Base-by-base conservation (phyloP, 768 basidiomycete species). In the Pleurotus pulmonarius region DNA sequence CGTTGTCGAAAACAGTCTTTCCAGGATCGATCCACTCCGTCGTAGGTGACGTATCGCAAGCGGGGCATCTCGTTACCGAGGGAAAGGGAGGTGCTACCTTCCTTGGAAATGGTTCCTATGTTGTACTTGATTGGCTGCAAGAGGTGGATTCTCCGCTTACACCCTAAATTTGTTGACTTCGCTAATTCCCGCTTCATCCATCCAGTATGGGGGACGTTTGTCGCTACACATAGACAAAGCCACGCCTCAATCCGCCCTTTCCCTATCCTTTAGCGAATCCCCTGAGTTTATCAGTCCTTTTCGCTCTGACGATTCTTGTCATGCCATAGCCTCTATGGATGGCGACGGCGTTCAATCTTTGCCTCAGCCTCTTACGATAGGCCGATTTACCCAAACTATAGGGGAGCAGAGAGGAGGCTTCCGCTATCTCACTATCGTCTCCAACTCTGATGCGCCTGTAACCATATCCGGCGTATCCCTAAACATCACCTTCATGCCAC, bases 221-320 rank as follows among this genome's bases (percentile, higher is more conserved):
- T 73, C 71, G 1, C 45, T 75, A 12, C 65, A 60, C 3, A 62
- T 72, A 34, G 53, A 65, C 54, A 45, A 60, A 26, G 64, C 68
- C 2, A 65, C 70, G 0, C 43, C 65, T 0, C 51, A 63, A 3
- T 70, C 77, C 1, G 64, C 69, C 4, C 64, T 80, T n/a, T 71
- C 78, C 3, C 66, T 82, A 29, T 74, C 79, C 2, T 82, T 80
- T 66, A 78, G 77, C 0, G 79, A 82, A 61, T 82, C 80, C 2
- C 65, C 79, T 1, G 55, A 73, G 45, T 82, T 79, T 64, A 77
- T 82, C 56, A 70, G 64, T 47, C 78, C 79, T 0, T 49, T 65
- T 6, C 69, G 64, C 0, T 79, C 79, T 40, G 79, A 81, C 61
- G 72, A 75, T 56, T 73, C 73, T 7, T 73, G 73, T 49, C 61